Evolutionary conservation across 139 green algal genomes (phyloP).

Genomic region (Nannochloris sp.): DNA sequence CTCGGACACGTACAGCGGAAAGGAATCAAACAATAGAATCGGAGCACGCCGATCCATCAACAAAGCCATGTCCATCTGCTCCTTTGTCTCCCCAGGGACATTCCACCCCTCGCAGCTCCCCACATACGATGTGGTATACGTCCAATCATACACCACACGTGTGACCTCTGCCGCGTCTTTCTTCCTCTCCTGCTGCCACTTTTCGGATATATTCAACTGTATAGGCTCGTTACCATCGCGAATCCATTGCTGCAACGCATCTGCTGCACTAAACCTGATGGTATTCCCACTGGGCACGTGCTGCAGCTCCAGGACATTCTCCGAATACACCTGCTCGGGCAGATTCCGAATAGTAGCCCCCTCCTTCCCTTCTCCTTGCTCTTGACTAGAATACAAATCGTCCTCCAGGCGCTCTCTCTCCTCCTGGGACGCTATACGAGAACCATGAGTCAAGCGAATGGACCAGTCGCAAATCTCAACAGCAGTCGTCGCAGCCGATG

Average conservation of each 20-base stretch:
- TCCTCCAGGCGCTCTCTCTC: no score
- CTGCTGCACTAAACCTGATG: slow-evolving; percentile 57
- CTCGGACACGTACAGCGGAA: slow-evolving; percentile 80
- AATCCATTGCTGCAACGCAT: slow-evolving; percentile 62
- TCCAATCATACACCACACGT: slow-evolving; percentile 80
- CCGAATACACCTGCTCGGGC: slow-evolving; percentile 77
- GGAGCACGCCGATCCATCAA: slow-evolving; percentile 79
- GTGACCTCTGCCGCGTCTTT: slow-evolving; percentile 55
- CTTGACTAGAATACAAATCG: no score
- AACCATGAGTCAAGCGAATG: no score
- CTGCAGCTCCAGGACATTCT: slow-evolving; percentile 43
- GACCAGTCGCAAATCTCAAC: no score
- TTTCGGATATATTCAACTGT: slow-evolving; percentile 42
- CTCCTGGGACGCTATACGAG: no score
- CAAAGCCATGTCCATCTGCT: slow-evolving; percentile 55
- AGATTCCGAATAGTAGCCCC: background rate
- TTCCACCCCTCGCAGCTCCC: slow-evolving; percentile 31
- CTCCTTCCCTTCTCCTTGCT: no score
- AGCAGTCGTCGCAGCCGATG: no score
- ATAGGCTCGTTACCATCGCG: slow-evolving; percentile 37
- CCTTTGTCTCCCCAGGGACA: slow-evolving; percentile 13
- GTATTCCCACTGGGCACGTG: slow-evolving; percentile 48
- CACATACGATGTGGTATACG: slow-evolving; percentile 72
- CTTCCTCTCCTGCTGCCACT: slow-evolving; percentile 47
- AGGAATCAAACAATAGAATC: slow-evolving; percentile 71